A percentile compares a stretch with the other conserved stretches of the same genome.
These are phyloP conservation scores for Colletotrichum lentis DNA, from an alignment of 2,329 filamentous ascomycete species.

Conservation along the genomic window DNA sequence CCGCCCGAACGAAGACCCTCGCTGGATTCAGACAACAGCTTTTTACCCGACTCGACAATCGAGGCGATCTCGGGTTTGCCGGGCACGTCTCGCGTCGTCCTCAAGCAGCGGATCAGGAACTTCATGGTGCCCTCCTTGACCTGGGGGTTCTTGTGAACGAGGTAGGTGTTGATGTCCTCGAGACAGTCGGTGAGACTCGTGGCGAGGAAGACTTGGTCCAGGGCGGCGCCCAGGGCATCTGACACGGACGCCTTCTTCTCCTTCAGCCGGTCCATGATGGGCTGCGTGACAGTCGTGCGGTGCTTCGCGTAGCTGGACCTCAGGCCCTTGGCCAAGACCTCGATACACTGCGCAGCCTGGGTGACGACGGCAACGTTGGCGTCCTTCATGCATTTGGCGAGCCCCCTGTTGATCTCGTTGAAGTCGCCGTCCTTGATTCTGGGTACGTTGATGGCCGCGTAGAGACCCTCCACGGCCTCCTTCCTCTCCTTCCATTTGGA, in stretches of 20 bases:
- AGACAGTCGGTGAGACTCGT: slow-evolving; percentile 84
- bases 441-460: slow-evolving; percentile 79
- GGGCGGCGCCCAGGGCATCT: slow-evolving; percentile 84
- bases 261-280: slow-evolving; percentile 94
- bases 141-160: slow-evolving; percentile 95
- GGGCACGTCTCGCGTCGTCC: slow-evolving; percentile 83
- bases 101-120: slow-evolving; percentile 88
- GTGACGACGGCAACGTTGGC: slow-evolving; percentile 96
- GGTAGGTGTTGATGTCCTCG: slow-evolving; percentile 86
- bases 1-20: slow-evolving; percentile 87
- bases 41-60: slow-evolving; percentile 89
- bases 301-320: slow-evolving; percentile 82
- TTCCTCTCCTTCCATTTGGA: slow-evolving; percentile 99
- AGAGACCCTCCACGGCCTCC: slow-evolving; percentile 86
- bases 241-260: slow-evolving; percentile 93
- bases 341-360: slow-evolving; percentile 90
- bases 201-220: slow-evolving; percentile 73
- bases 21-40: slow-evolving; percentile 87
- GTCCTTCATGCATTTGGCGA: slow-evolving; percentile 99
- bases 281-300: slow-evolving; percentile 79
- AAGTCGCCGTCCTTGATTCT: slow-evolving; percentile 92
- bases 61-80: slow-evolving; percentile 82
- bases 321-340: slow-evolving; percentile 85
- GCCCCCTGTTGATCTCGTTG: slow-evolving; percentile 79
- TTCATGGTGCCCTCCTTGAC: slow-evolving; percentile 95